Percentiles rank a stretch among this genome's conserved stretches.
These are phyloP conservation scores for Leishmania aethiopica DNA, from an alignment of 208 protist species.

Conservation along the genomic window DNA sequence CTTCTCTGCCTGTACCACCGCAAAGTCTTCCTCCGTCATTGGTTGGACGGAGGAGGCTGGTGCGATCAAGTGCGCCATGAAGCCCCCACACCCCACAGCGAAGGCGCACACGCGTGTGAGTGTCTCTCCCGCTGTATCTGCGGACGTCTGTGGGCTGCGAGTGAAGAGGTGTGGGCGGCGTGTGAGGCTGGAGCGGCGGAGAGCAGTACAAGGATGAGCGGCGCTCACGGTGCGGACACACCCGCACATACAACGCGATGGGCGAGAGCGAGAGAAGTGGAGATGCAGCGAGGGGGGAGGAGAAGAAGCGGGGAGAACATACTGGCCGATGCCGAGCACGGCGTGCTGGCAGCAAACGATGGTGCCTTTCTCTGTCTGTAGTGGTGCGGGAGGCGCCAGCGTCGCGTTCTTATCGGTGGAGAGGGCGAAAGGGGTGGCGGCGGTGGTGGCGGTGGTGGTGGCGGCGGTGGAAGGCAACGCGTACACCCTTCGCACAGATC, in stretches of 20 bases:
- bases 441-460: not conserved
- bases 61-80: slow-evolving; percentile 40
- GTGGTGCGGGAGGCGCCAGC: no score
- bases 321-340: not conserved
- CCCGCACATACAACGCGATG: no score
- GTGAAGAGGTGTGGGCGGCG: not conserved
- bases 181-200: not conserved
- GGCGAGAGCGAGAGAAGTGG: not conserved
- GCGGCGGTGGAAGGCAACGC: not conserved
- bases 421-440: not conserved
- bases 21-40: slow-evolving; percentile 41
- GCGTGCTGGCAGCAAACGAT: no score
- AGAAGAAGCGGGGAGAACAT: not conserved
- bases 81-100: not conserved
- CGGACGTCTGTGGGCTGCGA: not conserved
- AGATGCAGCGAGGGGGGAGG: not conserved
- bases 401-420: not conserved
- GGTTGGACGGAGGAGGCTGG: slow-evolving; percentile 25
- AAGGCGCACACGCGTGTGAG: not conserved
- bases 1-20: slow-evolving; percentile 50
- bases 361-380: no score
- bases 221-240: not conserved
- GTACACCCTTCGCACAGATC: not conserved
- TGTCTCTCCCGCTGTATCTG: not conserved
- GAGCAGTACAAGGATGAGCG: not conserved